Base-by-base conservation (phyloP, 805 yeast genomes). In the Candida rishiriensis region DNA sequence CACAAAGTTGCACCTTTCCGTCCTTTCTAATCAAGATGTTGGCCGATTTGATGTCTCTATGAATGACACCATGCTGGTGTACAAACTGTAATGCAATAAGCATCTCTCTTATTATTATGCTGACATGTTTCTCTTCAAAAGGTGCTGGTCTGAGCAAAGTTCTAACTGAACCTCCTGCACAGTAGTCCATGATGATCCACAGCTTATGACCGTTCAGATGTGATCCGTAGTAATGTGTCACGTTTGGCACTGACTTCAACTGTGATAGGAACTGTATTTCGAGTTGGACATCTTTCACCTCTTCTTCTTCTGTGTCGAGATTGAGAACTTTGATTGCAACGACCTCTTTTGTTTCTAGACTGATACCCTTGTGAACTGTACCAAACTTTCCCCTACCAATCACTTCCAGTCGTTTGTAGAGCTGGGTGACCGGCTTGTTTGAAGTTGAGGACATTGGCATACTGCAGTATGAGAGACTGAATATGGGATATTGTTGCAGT, bases 331-430 rank as follows among this genome's bases (percentile, higher is more conserved):
- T 93, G 60, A 93, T 89, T 26, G 99, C 99, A 45, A 87, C 91
- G 1, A 88, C 78, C 51, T 83, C 83, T 52, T 81, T 81, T 7
- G 95, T 83, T 44, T 77, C 76, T 34, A 76, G 65, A 56, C 83
- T 78, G 42, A 75, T 69, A 16, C 96, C 99, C 62, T 89, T 90
- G 65, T 91, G 93, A 4, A 93, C 99, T 21, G 90, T 83, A 38
- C 99, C 99, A 65, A 93, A 93, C 69, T 89, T 93, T 17, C 99
- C 99, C 46, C 95, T 76, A 9, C 99, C 99, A 12, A 95, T 85
- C 30, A 89, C 83, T 65, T 93, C 97, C 12, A 91, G 83, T 38
- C 96, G 75, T 56, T 84, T 82, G 66, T 83, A 89, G 43, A 76
- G 56, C 57, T 53, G 66, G 33, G 52, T 53, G 10, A 52, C 59